Evolutionary conservation across 2,329 filamentous ascomycete species (phyloP), one percentile per base, ranked within the genome.

Genomic region (Byssoonygena ceratinophila): DNA sequence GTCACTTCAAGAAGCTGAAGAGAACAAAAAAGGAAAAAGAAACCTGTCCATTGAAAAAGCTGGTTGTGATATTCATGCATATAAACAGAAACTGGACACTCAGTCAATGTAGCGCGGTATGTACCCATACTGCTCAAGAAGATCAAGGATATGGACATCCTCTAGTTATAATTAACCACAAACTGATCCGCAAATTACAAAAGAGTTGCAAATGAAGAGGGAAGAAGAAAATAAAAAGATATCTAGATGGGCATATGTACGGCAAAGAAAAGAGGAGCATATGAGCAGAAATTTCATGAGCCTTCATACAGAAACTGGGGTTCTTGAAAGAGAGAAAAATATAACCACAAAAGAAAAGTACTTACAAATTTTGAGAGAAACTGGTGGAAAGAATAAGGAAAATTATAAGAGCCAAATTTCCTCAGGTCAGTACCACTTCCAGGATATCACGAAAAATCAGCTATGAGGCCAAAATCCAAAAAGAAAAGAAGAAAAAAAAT

Each of bases 201-300:
- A 9, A 29, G 27, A 29, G 27, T 29, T 29, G 27, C 9, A 29
- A 29, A 29, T 29, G 27, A 29, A 29, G 27, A 4, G 9, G 27
- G 4, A 9, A 9, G 27, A 29, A 29, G 5, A 29, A 29, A 29
- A 29, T 4, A 29, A 29, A 29, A 29, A 9, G 27, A 9, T 9
- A 29, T 4, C 4, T 37, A 37, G 5, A 18, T 16, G 34, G 9
- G 4, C 14, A 37, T n/a, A n/a, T 37, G 4, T 14, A 37, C 9
- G 7, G 14, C 5, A 31, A 45, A 16, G 31, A 45, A 11, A 29
- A 45, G 22, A 31, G 23, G 12, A 31, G 22, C 3, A 45, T 45
- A n/a, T 27, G 40, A 58, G 46, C 48, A 52, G 52, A 43, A 46
- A 54, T 46, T 56, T 54, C 52, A 37, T 46, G 29, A 54, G 16